Base-by-base conservation (phyloP, 1,139 yeast genomes). In the Hansenula sp. region DNA sequence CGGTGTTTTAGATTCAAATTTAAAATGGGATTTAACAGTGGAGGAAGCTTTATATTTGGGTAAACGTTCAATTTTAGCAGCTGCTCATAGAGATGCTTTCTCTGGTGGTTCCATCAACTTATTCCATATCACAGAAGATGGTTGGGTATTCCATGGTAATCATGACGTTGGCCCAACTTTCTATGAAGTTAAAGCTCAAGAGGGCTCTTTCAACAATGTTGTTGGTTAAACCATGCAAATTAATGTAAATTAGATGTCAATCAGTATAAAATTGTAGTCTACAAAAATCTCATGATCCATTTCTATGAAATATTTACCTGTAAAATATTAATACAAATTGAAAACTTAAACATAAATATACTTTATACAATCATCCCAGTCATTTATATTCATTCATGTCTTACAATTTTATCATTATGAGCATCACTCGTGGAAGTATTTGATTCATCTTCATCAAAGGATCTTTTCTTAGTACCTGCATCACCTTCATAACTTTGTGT, bases 31-130 rank as follows among this genome's bases (percentile, higher is more conserved):
- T 59, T 69, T 91, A 53, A 63, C 86, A 1, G 94, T 87, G 9
- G 98, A 93, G 52, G 98, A 93, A 50, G 99, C 99, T 4, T 76
- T 94, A 53, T 87, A 85, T 59, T 76, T 93, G 53, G 99, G 99
- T 52, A 91, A 91, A 70, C 83, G 99, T 68, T 84, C 96, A 46
- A 93, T 93, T 59, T 76, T 93, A 56, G 99, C 99, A 36, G 99
- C 99, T 43, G 86, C 98, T 33, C 99, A 93, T 64, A 84, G 99
- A 75, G 99, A 93, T 67, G 99, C 99, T 12, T 94, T 76, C 70
- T 90, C 98, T 45, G 99, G 99, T 75, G 99, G 99, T 59, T 86
- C 96, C 1, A 81, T 91, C 52, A 93, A 93, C 66, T 73, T 93
- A 60, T 93, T 84, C 66, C 99, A 93, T 62, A 93, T 93, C 47